These are phyloP conservation scores for Fusarium sp. DNA, from an alignment of 2,329 filamentous ascomycete genomes.

Conservation along the genomic window DNA sequence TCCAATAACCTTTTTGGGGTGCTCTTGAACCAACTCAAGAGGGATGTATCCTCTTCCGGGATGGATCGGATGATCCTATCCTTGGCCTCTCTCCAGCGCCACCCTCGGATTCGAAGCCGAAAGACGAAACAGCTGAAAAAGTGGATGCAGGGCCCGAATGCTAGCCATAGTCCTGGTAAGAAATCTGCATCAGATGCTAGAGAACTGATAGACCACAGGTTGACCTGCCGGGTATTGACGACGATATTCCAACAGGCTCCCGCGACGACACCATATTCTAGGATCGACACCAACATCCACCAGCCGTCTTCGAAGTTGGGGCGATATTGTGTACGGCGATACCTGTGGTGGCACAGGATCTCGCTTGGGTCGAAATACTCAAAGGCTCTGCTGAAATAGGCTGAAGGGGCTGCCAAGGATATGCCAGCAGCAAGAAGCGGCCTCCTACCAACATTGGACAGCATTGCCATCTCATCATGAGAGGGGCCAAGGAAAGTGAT, in stretches of 20 bases:
- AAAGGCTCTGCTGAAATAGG: constrained; percentile 13
- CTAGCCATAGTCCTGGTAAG: background rate
- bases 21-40: background rate
- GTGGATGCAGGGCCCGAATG: background rate
- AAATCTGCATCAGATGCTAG: constrained; percentile 3
- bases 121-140: background rate
- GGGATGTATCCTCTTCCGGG: background rate
- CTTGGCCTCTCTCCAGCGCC: background rate
- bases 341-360: background rate
- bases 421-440: constrained; percentile 1
- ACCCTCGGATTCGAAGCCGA: constrained; percentile 3
- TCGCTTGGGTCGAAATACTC: constrained; percentile 7
- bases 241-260: background rate
- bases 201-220: background rate
- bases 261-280: background rate
- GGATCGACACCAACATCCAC: background rate
- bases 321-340: background rate
- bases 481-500: constrained; percentile 5
- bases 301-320: no score
- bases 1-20: background rate
- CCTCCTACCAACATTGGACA: constrained; percentile 2
- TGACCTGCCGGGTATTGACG: background rate
- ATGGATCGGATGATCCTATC: background rate
- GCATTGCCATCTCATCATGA: constrained; percentile 4
- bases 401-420: constrained; percentile 5